These are phyloP conservation scores for Globisporangium cederbergense DNA, from an alignment of 352 stramenopile species.

Conservation along the genomic window DNA sequence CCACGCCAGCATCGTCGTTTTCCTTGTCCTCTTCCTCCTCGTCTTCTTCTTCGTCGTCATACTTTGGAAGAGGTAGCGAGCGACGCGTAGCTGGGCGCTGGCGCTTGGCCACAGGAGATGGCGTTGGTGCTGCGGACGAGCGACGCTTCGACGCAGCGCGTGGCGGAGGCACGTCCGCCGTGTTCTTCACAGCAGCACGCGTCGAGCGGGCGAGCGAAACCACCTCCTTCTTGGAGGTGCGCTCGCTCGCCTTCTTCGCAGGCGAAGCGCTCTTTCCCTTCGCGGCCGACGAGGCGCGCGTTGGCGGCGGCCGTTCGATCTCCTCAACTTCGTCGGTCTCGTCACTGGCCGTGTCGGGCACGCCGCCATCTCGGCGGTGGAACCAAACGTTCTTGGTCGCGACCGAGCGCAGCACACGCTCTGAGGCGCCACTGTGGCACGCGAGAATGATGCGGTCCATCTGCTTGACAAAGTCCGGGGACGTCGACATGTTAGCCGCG, in stretches of 20 bases:
- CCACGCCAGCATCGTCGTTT: slow-evolving; percentile 10
- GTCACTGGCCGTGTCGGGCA: not conserved
- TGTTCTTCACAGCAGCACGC: slow-evolving; percentile 8
- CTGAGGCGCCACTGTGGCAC: slow-evolving; percentile 51
- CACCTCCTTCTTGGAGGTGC: slow-evolving; percentile 8
- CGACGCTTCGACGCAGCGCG: slow-evolving; percentile 15
- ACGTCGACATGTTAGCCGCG: slow-evolving; percentile 55
- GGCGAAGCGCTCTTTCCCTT: not conserved
- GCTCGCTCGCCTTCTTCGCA: slow-evolving; percentile 11
- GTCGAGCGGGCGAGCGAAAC: slow-evolving; percentile 1
- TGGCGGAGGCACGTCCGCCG: not conserved
- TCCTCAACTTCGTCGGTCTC: slow-evolving; percentile 10
- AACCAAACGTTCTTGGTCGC: slow-evolving; percentile 72
- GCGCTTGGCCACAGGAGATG: slow-evolving; percentile 14
- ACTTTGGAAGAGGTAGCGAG: slow-evolving; percentile 15
- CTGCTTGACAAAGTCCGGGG: slow-evolving; percentile 45
- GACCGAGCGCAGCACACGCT: slow-evolving; percentile 45
- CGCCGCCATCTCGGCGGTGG: slow-evolving; percentile 19
- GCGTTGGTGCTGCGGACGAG: not conserved
- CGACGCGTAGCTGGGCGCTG: slow-evolving; percentile 8
- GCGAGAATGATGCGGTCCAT: slow-evolving; percentile 74
- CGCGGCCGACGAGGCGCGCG: not conserved
- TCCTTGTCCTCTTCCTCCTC: slow-evolving; percentile 9
- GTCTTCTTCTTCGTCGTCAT: slow-evolving; percentile 10
- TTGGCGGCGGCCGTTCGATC: not conserved